Evolutionary conservation across 129 eudicot species (phyloP).

Genomic region (Lactuca saligna): DNA sequence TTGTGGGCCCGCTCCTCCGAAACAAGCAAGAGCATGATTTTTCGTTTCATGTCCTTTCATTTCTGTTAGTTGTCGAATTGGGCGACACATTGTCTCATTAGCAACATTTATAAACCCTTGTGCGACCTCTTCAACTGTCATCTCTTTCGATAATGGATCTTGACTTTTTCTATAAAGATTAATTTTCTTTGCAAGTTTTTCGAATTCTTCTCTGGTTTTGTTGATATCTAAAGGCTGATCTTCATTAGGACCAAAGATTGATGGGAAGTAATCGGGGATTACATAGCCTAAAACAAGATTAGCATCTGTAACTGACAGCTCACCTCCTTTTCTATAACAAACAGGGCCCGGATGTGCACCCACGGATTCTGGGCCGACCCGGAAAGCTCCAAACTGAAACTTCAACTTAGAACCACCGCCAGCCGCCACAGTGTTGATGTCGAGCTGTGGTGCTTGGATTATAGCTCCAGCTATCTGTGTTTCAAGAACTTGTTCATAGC

Average conservation of each 20-base stretch:
- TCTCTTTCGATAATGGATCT: constrained; percentile 67
- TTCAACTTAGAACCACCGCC: constrained; percentile 98
- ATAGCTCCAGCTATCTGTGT: constrained; percentile 94
- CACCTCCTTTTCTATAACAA: constrained; percentile 94
- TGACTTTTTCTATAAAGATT: constrained; percentile 73
- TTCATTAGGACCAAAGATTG: constrained; percentile 89
- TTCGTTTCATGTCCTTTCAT: constrained; percentile 99
- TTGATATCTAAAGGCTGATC: constrained; percentile 76
- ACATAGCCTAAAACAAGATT: constrained; percentile 85
- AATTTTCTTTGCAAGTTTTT: constrained; percentile 74
- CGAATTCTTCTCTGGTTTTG: constrained; percentile 67
- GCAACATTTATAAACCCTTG: constrained; percentile 94
- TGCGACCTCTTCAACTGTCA: constrained; percentile 93
- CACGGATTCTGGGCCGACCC: constrained; percentile 97
- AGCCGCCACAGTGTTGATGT: constrained; percentile 94
- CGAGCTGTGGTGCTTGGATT: constrained; percentile 99
- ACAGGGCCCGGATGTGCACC: constrained; percentile 99
- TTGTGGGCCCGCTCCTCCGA: constrained; percentile 99
- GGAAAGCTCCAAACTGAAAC: constrained; percentile 89
- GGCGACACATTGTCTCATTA: constrained; percentile 98
- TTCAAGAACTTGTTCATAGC: constrained; percentile 89
- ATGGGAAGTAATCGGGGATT: constrained; percentile 89
- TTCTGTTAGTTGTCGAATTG: constrained; percentile 90
- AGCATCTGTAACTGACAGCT: constrained; percentile 94
- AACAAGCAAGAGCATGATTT: constrained; percentile 95